Evolutionary conservation across 108 stramenopile species (phyloP).

Genomic region (Cyclotella baltica): DNA sequence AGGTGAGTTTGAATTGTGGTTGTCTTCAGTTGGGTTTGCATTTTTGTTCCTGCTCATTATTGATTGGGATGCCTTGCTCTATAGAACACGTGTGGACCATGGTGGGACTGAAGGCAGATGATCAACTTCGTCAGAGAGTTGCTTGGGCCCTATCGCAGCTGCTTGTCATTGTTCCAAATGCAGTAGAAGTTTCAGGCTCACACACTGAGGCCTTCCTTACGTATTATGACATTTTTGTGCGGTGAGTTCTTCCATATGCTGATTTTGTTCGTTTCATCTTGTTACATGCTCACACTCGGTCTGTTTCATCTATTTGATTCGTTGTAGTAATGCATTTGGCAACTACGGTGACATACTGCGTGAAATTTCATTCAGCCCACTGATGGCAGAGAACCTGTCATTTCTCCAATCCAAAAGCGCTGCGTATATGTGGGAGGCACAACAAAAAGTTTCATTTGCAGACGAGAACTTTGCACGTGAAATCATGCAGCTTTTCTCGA

Average conservation of each 20-base stretch:
- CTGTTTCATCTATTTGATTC: neutral
- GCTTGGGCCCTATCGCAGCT: slow-evolving; percentile 80
- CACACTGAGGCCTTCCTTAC: slow-evolving; percentile 43
- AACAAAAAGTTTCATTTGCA: slow-evolving; percentile 46
- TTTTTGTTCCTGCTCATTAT: no score
- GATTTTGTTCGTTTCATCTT: neutral
- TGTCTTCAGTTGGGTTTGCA: no score
- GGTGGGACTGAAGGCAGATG: slow-evolving; percentile 62
- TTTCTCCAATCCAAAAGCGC: slow-evolving; percentile 55
- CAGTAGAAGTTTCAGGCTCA: slow-evolving; percentile 20
- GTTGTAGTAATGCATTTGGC: slow-evolving; percentile 69
- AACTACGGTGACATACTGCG: slow-evolving; percentile 75
- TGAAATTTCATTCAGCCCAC: slow-evolving; percentile 71
- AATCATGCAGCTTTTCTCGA: slow-evolving; percentile 57
- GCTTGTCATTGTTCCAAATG: slow-evolving; percentile 52
- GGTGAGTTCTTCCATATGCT: slow-evolving; percentile 9
- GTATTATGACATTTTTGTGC: slow-evolving; percentile 82
- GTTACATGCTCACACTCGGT: no score
- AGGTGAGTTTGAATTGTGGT: no score
- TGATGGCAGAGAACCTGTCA: slow-evolving; percentile 76
- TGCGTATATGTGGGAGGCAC: slow-evolving; percentile 57
- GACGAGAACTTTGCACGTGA: slow-evolving; percentile 76
- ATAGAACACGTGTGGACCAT: slow-evolving; percentile 61
- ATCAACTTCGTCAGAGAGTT: slow-evolving; percentile 81
- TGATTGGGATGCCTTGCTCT: no score